Evolutionary conservation across 768 basidiomycete genomes (phyloP).

Genomic region (Trametes coccinea): DNA sequence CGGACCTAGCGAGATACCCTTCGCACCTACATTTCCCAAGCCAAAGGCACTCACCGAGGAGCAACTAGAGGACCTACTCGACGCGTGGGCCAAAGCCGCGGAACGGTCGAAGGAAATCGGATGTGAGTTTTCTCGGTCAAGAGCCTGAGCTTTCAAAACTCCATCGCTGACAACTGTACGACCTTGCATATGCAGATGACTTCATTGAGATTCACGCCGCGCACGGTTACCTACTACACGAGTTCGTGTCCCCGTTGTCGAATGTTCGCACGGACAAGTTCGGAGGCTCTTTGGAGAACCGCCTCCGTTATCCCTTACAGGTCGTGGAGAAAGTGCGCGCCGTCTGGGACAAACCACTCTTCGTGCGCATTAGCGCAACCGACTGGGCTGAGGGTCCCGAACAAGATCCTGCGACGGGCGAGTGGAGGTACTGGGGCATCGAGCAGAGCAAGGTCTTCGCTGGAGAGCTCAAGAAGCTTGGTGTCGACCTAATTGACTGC

Average conservation of each 20-base stretch:
- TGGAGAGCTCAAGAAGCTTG: conserved; percentile 55
- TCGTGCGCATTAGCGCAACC: conserved; percentile 57
- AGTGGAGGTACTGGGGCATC: conserved; percentile 73
- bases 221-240: conserved; percentile 68
- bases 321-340: conserved; percentile 52
- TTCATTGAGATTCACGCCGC: conserved; percentile 75
- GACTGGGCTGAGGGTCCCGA: conserved; percentile 58
- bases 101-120: conserved; percentile 59
- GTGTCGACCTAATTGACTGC: conserved; percentile 77
- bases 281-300: conserved; percentile 74
- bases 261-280: conserved; percentile 72
- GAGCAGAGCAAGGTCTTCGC: conserved; percentile 69
- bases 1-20: conserved; percentile 61
- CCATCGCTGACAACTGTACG: not conserved
- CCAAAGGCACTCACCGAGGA: conserved; percentile 60
- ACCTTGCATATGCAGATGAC: conserved; percentile 44
- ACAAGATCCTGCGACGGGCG: conserved; percentile 47
- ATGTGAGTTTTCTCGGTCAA: conserved; percentile 43
- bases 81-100: conserved; percentile 58
- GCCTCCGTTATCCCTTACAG: conserved; percentile 66
- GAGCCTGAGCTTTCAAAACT: no score
- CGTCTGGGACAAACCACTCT: conserved; percentile 70
- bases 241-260: conserved; percentile 73
- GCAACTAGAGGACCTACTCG: conserved; percentile 56
- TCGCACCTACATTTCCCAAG: conserved; percentile 48